Conservation (phyloP, 768 basidiomycete genomes). For the Tulasnella sp. region DNA sequence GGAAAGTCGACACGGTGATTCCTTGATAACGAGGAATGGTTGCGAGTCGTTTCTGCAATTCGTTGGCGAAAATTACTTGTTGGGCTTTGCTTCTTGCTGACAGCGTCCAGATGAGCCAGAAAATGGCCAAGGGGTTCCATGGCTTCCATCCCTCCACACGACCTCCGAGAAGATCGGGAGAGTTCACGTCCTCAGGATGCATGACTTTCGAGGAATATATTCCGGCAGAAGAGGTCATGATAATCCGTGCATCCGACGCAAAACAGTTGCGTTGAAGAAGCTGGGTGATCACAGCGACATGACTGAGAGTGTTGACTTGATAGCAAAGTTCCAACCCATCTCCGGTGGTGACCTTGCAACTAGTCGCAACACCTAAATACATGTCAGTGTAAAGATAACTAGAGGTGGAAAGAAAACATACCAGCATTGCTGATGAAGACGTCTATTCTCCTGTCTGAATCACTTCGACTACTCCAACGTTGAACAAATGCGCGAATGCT, state of each 20-base stretch:
- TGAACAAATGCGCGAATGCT: slow-evolving; percentile 7
- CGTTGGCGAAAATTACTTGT: slow-evolving; percentile 3
- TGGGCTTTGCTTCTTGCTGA: slow-evolving; percentile 8
- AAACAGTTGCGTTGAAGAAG: slow-evolving; percentile 10
- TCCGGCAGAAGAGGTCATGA: slow-evolving; percentile 3
- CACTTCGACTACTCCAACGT: slow-evolving; percentile 3
- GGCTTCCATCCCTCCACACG: background rate
- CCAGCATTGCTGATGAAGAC: background rate
- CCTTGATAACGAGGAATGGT: background rate
- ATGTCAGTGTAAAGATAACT: background rate
- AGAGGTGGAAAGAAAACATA: background rate
- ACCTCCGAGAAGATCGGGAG: slow-evolving; percentile 1
- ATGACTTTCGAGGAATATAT: slow-evolving; percentile 10
- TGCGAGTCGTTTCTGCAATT: slow-evolving; percentile 1
- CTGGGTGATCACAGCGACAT: background rate
- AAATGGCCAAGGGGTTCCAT: too few species aligned
- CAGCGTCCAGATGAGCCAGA: slow-evolving; percentile 6
- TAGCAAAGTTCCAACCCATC: slow-evolving; percentile 10
- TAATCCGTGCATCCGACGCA: slow-evolving; percentile 9
- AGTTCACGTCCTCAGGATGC: slow-evolving; percentile 12
- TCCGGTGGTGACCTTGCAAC: background rate
- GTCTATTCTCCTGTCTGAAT: background rate
- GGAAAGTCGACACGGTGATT: slow-evolving; percentile 3
- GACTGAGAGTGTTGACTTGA: slow-evolving; percentile 1
- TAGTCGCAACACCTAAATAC: slow-evolving; percentile 4